Evolutionary conservation across 139 green algal genomes (phyloP), one percentile per base, ranked within the genome.

Genomic region (Yamagishiella unicocca): DNA sequence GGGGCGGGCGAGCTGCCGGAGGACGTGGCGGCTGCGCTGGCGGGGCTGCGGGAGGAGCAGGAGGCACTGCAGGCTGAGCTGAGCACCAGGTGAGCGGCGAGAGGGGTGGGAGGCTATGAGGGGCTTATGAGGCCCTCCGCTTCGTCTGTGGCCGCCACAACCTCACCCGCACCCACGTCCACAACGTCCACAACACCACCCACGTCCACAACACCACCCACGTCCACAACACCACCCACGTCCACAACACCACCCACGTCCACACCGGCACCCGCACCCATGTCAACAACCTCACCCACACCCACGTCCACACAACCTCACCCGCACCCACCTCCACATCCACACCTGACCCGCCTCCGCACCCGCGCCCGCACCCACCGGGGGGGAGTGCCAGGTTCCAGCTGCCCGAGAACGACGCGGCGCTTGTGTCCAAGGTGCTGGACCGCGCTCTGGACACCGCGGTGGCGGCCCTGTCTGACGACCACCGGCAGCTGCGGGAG

Each of bases 401-500:
- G 54, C 88, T 91, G 53, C 82, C 89, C 33, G 55, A 86, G 3
- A 50, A 54, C 4, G 67, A 91, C 3, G 64, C 78, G 22, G 37
- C 35, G 40, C 29, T 88, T 37, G 42, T 95, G 31, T 29, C 67
- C 7, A 82, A 81, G 67, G 78, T 83, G 35, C 42, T 93, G 33
- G 83, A 91, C 58, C 84, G 64, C 27, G 84, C 89, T 19, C 95
- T 96, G 72, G 89, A 94, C 24, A 53, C 76, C 24, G 91, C 92
- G 2, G 91, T 62, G 46, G 40, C 77, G 2, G 90, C 92, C 14
- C 86, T 98, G 77, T 45, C 92, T 21, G 70, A 87, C 40, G 88
- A 94, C 53, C 95, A 98, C 64, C 70, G 70, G 25, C 83, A 80
- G 27, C 90, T 99, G 54, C 35, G 84, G 40, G 79, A 42, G 50